Evolutionary conservation across 108 stramenopile genomes (phyloP), one percentile per base, ranked within the genome.

Genomic region (Cylindrotheca closterium): DNA sequence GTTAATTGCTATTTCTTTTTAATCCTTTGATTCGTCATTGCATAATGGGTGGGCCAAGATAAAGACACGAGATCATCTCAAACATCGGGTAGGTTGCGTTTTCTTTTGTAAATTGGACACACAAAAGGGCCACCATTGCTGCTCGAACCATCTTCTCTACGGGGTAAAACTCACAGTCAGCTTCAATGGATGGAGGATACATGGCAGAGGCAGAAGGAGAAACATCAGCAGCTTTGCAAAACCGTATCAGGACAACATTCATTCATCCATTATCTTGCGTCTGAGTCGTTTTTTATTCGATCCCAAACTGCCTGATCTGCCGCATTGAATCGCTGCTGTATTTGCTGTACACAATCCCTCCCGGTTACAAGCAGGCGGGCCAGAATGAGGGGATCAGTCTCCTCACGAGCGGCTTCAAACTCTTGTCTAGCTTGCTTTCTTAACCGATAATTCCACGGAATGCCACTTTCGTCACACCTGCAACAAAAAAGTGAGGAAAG

Each of bases 311-410:
- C 86, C 30, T 74, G 45, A 55, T 94, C 91, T 2, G 93, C 93
- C 22, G 82, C 83, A 71, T 92, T 93, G 56, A 97, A 94, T 72
- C 89, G 93, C 17, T 87, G 56, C 73, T 93, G 92, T 51, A 95
- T 86, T 60, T 98, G 79, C 59, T 88, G 78, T 47, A 96, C 91
- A 61, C 94, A 94, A 52, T 96, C 94, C 27, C 97, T 73, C 22
- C 95, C 97, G 0, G 95, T 96, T 3, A 98, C 89, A 26, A 98
- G 51, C 85, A 98, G 60, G 22, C 93, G 57, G 7, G 93, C 94
- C 42, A 98, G 77, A 29, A 98, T 83, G 21, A 95, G 63, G 0
- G 97, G 97, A 70, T 98, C 95, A 0, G 62, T 87, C 50, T 98
- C 97, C 30, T 88, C 78, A 52, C 64, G 68, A 21, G 90, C 71